Percentiles rank a stretch among this genome's conserved stretches.
These are phyloP conservation scores for Auxenochlorella pyrenoidosa DNA, from an alignment of 139 green algal species.

Conservation along the genomic window DNA sequence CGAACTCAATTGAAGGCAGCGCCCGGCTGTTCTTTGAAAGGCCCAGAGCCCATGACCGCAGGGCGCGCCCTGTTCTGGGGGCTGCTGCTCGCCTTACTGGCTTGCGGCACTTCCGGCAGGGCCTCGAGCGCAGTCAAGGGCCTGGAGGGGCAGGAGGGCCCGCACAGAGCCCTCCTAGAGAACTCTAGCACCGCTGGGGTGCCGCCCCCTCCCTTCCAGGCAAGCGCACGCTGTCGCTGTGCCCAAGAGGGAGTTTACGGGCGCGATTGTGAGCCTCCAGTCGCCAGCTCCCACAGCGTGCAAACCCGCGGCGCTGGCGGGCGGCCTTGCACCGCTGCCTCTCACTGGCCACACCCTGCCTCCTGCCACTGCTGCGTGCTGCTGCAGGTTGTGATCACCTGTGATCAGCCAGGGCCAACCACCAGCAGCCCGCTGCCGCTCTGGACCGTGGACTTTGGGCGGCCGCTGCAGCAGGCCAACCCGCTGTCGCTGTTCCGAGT, in stretches of 20 bases:
- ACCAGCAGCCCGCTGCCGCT: slow-evolving; percentile 23
- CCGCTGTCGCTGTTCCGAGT: slow-evolving; percentile 32
- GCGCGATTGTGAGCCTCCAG: too few relatives aligned
- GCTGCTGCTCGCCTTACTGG: too few relatives aligned
- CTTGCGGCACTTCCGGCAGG: too few relatives aligned
- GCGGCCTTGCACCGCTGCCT: neutral
- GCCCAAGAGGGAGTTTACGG: too few relatives aligned
- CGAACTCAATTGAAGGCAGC: too few relatives aligned
- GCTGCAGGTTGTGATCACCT: slow-evolving; percentile 30
- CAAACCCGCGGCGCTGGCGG: neutral
- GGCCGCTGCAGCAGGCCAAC: slow-evolving; percentile 31
- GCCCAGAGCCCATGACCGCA: too few relatives aligned
- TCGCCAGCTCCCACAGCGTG: neutral
- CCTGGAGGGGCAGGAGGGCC: too few relatives aligned
- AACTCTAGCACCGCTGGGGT: too few relatives aligned
- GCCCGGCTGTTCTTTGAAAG: too few relatives aligned
- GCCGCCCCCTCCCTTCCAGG: neutral
- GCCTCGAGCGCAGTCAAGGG: too few relatives aligned
- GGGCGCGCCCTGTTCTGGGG: too few relatives aligned
- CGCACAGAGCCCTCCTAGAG: too few relatives aligned
- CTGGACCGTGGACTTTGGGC: slow-evolving; percentile 48
- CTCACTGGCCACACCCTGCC: neutral
- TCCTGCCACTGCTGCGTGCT: neutral
- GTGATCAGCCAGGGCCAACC: slow-evolving; percentile 20
- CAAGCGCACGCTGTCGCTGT: neutral